phyloP scores from a whole-genome alignment of 768 basidiomycete genomes.

The Kwoniella dendrophila region DNA sequence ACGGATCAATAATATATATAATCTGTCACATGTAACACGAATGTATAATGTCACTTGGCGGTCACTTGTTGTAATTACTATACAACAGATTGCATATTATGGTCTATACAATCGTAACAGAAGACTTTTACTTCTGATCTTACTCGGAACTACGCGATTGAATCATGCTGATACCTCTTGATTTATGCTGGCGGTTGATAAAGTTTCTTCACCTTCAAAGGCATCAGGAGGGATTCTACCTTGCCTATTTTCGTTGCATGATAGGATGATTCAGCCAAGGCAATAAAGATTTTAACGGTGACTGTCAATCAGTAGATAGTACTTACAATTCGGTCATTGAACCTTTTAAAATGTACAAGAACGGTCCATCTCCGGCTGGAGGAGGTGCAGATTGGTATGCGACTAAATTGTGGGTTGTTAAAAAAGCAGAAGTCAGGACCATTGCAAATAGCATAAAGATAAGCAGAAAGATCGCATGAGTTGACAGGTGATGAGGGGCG shows the following conservation, averaged over 20 bases:
- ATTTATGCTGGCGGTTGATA: conserved; percentile 5
- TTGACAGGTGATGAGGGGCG: not conserved
- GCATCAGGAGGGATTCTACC: conserved; percentile 83
- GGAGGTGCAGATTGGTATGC: conserved; percentile 77
- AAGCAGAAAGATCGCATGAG: no score
- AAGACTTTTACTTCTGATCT: no score
- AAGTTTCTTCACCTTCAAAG: conserved; percentile 61
- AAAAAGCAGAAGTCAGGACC: no score
- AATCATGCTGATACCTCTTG: not conserved
- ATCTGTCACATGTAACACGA: no score
- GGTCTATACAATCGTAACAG: no score
- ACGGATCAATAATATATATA: no score
- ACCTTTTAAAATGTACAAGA: conserved; percentile 76
- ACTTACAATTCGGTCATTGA: conserved; percentile 70
- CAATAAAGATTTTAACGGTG: not conserved
- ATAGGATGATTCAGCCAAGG: not conserved
- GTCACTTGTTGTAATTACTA: no score
- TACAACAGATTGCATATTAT: no score
- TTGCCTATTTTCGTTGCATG: conserved; percentile 64
- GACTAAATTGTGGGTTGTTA: conserved; percentile 54
- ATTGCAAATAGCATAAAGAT: no score
- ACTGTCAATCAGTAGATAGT: not conserved
- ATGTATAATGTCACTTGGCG: no score
- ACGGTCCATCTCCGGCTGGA: conserved; percentile 74
- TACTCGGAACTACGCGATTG: not conserved